Percentiles rank a stretch among this genome's conserved stretches.
These are phyloP conservation scores for Massarina eburnea DNA, from an alignment of 2,329 filamentous ascomycete genomes.

Conservation along the genomic window DNA sequence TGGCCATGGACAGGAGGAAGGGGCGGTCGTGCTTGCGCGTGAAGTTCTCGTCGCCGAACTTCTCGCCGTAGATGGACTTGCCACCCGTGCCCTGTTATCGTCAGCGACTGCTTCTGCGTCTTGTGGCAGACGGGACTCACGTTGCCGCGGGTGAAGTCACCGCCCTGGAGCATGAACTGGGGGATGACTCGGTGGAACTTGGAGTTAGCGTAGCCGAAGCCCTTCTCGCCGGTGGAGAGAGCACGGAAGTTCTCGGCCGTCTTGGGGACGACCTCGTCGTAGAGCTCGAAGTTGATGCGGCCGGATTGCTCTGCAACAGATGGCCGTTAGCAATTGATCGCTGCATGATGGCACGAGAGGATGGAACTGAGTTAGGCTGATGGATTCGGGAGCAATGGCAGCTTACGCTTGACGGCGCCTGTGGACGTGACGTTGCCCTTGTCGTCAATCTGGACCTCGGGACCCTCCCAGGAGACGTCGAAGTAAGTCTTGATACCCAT, in stretches of 20 bases:
- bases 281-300: constrained; percentile 88
- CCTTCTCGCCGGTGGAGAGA: constrained; percentile 79
- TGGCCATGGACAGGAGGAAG: constrained; percentile 91
- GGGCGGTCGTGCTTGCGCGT: constrained; percentile 69
- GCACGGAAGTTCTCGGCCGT: constrained; percentile 82
- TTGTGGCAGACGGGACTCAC: constrained; percentile 56
- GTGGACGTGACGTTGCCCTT: constrained; percentile 52
- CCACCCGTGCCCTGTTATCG: constrained; percentile 77
- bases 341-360: constrained; percentile 5
- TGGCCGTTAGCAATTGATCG: constrained; percentile 21
- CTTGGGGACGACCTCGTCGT: constrained; percentile 82
- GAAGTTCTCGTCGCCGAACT: constrained; percentile 96
- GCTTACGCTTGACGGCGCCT: constrained; percentile 60
- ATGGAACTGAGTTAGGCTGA: constrained; percentile 9
- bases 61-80: constrained; percentile 93
- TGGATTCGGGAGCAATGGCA: constrained; percentile 30
- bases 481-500: constrained; percentile 80
- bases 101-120: background rate
- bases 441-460: constrained; percentile 64
- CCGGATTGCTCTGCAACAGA: constrained; percentile 64
- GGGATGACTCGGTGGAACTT: constrained; percentile 93
- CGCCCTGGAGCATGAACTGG: constrained; percentile 93
- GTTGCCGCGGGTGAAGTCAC: constrained; percentile 91
- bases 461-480: constrained; percentile 71
- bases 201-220: constrained; percentile 80